Percentiles rank a stretch among this genome's conserved stretches.
These are phyloP conservation scores for Penicillium sclerotiorum DNA, from an alignment of 2,329 filamentous ascomycete genomes.

Conservation along the genomic window DNA sequence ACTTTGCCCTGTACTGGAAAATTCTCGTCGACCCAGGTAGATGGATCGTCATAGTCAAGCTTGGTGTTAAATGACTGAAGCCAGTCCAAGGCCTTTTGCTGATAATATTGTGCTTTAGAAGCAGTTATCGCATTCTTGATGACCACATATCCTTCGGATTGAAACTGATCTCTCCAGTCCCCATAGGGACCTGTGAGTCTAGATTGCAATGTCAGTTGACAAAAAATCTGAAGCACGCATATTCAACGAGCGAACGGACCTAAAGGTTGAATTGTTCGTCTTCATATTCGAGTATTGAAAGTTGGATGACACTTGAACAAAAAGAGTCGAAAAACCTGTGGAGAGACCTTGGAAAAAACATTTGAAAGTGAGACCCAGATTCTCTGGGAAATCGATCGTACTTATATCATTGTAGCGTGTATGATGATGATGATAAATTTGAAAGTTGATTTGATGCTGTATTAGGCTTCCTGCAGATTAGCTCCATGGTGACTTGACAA, in stretches of 20 bases:
- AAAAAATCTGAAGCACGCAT: too few species aligned
- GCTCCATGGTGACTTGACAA: not conserved
- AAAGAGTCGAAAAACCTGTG: too few species aligned
- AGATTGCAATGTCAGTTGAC: not conserved
- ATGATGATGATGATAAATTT: too few species aligned
- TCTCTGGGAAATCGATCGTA: too few species aligned
- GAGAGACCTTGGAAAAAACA: too few species aligned
- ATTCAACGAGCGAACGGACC: too few species aligned
- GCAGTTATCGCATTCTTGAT: constrained; percentile 20
- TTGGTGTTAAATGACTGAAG: constrained; percentile 17
- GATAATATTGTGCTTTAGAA: constrained; percentile 20
- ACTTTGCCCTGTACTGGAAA: constrained; percentile 18
- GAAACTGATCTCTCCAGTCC: constrained; percentile 24
- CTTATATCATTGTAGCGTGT: too few species aligned
- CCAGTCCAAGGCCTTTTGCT: constrained; percentile 23
- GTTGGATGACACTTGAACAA: too few species aligned
- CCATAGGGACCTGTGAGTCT: constrained; percentile 6
- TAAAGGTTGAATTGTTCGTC: too few species aligned
- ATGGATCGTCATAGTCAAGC: constrained; percentile 17
- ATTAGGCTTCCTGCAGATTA: not conserved
- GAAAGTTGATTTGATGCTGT: not conserved
- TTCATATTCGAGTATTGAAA: too few species aligned
- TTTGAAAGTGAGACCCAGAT: too few species aligned
- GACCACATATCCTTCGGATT: constrained; percentile 17
- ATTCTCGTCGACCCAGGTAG: constrained; percentile 20